phyloP scores from a whole-genome alignment of 768 basidiomycete genomes.

The Obba rivulosa region DNA sequence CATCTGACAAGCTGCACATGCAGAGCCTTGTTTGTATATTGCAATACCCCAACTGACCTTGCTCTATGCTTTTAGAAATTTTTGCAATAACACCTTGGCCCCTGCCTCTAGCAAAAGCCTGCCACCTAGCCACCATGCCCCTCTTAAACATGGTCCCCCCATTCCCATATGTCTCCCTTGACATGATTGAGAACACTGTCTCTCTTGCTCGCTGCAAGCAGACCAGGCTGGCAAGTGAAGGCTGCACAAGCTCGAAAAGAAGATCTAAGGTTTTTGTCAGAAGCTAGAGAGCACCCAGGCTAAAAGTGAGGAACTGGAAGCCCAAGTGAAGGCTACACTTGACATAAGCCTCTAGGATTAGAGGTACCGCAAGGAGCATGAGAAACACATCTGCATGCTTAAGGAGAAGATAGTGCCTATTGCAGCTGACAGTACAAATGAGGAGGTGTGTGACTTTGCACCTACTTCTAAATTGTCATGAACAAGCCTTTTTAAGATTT shows the following conservation, averaged over 20 bases:
- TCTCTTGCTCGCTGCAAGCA: constrained; percentile 37
- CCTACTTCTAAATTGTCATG: constrained; percentile 17
- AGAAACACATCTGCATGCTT: constrained; percentile 43
- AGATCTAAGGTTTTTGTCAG: constrained; percentile 67
- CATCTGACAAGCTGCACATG: too few relatives aligned
- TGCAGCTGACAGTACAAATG: background rate
- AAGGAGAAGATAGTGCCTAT: constrained; percentile 26
- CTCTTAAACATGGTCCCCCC: constrained; percentile 34
- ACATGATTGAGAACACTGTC: constrained; percentile 12
- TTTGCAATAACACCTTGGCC: constrained; percentile 47
- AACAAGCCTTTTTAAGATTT: constrained; percentile 4
- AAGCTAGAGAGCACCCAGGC: constrained; percentile 73
- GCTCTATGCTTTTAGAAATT: constrained; percentile 31
- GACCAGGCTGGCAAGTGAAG: constrained; percentile 66
- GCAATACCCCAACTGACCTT: background rate
- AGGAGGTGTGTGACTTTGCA: constrained; percentile 21
- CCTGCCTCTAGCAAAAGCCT: constrained; percentile 63
- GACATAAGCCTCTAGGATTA: constrained; percentile 23
- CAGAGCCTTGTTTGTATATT: background rate
- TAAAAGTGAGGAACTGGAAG: constrained; percentile 66
- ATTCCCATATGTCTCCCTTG: constrained; percentile 48
- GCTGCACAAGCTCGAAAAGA: constrained; percentile 70
- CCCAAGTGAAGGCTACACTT: constrained; percentile 45
- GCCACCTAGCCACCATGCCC: constrained; percentile 38
- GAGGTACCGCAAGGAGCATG: constrained; percentile 41